Percentiles rank a stretch among this genome's conserved stretches.
Conservation (phyloP, 768 basidiomycete genomes). For the Lentinula aciculospora region DNA sequence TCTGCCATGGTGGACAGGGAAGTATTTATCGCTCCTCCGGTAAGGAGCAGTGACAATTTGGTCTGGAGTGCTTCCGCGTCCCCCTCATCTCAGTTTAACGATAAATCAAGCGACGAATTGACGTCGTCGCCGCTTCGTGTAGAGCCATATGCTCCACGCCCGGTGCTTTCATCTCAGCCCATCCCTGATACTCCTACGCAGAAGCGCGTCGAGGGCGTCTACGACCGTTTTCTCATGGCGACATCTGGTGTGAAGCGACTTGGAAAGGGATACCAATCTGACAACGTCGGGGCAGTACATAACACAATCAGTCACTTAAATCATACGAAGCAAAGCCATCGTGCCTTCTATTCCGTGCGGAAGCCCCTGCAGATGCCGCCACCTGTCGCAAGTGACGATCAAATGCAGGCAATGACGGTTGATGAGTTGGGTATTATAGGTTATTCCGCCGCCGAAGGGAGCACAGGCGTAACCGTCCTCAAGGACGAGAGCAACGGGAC, state of each 20-base stretch:
- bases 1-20: constrained; percentile 66
- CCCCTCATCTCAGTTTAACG: neutral
- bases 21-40: constrained; percentile 56
- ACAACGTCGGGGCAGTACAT: constrained; percentile 41
- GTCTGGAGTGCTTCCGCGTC: neutral
- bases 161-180: constrained; percentile 25
- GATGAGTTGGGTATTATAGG: constrained; percentile 63
- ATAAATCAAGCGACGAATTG: constrained; percentile 43
- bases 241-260: constrained; percentile 75
- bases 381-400: constrained; percentile 60
- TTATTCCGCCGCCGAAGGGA: constrained; percentile 18
- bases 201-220: constrained; percentile 65
- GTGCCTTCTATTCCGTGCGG: constrained; percentile 42
- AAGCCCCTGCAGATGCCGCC: constrained; percentile 53
- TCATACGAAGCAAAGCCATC: constrained; percentile 29
- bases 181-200: constrained; percentile 51
- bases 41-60: constrained; percentile 28
- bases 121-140: constrained; percentile 59
- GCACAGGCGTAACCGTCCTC: constrained; percentile 19
- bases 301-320: constrained; percentile 23
- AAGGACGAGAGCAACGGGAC: constrained; percentile 47
- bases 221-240: constrained; percentile 80
- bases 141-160: constrained; percentile 56
- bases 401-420: constrained; percentile 40
- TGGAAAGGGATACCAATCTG: constrained; percentile 79